Percentiles rank a stretch among this genome's conserved stretches.
Conservation (phyloP, 78 protist genomes). For the Dictyostelium capitatum region DNA sequence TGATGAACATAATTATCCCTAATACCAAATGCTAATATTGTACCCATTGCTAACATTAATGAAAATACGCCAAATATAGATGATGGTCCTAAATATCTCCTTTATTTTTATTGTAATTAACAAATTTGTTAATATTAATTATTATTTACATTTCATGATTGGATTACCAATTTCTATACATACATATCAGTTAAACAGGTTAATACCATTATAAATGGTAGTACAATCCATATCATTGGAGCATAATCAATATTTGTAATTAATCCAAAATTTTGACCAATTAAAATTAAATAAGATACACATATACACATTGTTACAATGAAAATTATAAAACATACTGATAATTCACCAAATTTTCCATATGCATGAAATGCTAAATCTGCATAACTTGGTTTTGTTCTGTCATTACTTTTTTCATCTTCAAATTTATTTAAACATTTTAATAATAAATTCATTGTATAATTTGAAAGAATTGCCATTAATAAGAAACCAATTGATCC, state of each 20-base stretch:
- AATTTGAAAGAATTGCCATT: slow-evolving; percentile 61
- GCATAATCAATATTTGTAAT: background rate
- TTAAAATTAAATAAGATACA: slow-evolving; percentile 52
- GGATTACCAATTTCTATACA: no score
- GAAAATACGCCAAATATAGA: slow-evolving; percentile 69
- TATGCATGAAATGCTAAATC: slow-evolving; percentile 40
- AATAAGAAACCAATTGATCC: slow-evolving; percentile 66
- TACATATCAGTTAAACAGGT: slow-evolving; percentile 71
- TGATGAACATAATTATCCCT: slow-evolving; percentile 30
- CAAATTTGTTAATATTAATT: background rate
- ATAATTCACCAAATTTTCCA: slow-evolving; percentile 44
- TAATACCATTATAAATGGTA: slow-evolving; percentile 34
- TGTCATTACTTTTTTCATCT: background rate
- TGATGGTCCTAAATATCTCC: slow-evolving; percentile 58
- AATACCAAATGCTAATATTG: slow-evolving; percentile 47
- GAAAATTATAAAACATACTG: slow-evolving; percentile 61
- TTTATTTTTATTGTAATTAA: background rate
- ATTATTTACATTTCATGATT: background rate
- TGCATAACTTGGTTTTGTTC: slow-evolving; percentile 40
- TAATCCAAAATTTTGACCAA: slow-evolving; percentile 38
- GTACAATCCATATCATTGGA: slow-evolving; percentile 37
- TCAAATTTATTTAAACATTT: slow-evolving; percentile 44
- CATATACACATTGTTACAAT: slow-evolving; percentile 73
- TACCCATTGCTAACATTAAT: slow-evolving; percentile 59
- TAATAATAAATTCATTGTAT: slow-evolving; percentile 54